These are phyloP conservation scores for Ophiostoma ips DNA, from an alignment of 2,329 filamentous ascomycete genomes.

Conservation along the genomic window DNA sequence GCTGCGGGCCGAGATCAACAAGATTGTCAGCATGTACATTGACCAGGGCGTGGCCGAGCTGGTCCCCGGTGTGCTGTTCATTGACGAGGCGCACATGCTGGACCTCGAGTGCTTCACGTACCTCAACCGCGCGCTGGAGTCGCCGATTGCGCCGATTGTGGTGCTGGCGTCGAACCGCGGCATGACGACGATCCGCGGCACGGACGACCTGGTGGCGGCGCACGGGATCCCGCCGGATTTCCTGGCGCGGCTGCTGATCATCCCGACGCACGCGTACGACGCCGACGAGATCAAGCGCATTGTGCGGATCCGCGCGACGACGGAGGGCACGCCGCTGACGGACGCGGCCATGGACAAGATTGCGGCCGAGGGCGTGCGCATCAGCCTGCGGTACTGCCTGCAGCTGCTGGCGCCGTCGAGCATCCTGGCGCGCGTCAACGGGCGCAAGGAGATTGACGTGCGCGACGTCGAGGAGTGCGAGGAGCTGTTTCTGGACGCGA, in stretches of 20 bases:
- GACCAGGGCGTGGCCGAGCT: constrained; percentile 96
- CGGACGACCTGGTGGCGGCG: constrained; percentile 65
- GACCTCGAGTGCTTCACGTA: constrained; percentile 99
- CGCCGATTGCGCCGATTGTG: constrained; percentile 86
- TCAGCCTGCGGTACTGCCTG: constrained; percentile 83
- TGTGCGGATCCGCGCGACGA: constrained; percentile 68
- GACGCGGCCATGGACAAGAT: constrained; percentile 80
- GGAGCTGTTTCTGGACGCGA: constrained; percentile 71
- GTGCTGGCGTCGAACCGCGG: constrained; percentile 95
- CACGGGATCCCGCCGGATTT: constrained; percentile 94
- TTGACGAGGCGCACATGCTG: constrained; percentile 99
- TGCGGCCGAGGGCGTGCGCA: constrained; percentile 70
- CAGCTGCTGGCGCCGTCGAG: constrained; percentile 60
- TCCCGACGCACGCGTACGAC: constrained; percentile 83
- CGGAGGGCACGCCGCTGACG: constrained; percentile 65
- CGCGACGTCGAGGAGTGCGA: constrained; percentile 70
- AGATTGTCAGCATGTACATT: constrained; percentile 97
- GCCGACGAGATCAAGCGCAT: constrained; percentile 86
- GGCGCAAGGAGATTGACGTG: constrained; percentile 61
- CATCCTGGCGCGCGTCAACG: constrained; percentile 78
- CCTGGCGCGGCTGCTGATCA: constrained; percentile 82
- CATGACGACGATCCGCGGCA: constrained; percentile 83
- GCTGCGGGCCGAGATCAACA: constrained; percentile 90
- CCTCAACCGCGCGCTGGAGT: constrained; percentile 94
- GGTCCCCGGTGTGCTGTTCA: constrained; percentile 95